Evolutionary conservation across 208 protist genomes (phyloP), one percentile per base, ranked within the genome.

Genomic region (Crithidia fasciculata): DNA sequence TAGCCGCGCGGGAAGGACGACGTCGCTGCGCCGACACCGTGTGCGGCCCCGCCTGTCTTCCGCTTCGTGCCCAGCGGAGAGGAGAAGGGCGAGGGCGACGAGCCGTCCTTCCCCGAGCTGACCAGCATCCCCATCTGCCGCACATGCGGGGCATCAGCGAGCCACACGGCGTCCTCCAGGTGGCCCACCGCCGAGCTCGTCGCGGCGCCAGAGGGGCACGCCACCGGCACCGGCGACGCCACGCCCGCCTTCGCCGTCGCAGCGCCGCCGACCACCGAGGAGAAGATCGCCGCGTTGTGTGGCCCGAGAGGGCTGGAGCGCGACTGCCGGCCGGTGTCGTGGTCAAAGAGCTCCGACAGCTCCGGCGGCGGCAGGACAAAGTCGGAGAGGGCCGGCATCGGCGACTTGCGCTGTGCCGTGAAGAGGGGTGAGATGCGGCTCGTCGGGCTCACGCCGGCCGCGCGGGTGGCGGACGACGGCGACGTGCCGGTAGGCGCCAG

Each of bases 121-220:
- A 74, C 55, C 7, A 80, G 74, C 4, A 62, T 80, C 68, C 74
- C 62, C 74, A 80, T 80, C 15, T 50, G 74, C 12, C 74, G 74
- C 16, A 80, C 62, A 41, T 80, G 74, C 47, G 55, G 4, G 12
- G 74, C 67, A 28, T 74, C 58, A n/a, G 61, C 72, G n/a, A 80
- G 43, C 62, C 53, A 60, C 62, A 80, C 64, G 1, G 41, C 74
- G 40, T 80, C 74, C 68, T 80, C 74, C 28, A 80, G 15, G 43
- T 47, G 62, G 43, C 64, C 65, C 37, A 74, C 62, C 4, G 68
- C 53, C 12, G 37, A 56, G 9, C 28, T 37, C 55, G 10, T 28
- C 0, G 63, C 57, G 28, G 19, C 15, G 62, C 62, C 44, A 41
- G 8, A 8, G 37, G 57, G 7, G 0, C 15, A 15, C n/a, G 16